Base-by-base conservation (phyloP, 768 basidiomycete genomes). In the Tulasnella sp. region DNA sequence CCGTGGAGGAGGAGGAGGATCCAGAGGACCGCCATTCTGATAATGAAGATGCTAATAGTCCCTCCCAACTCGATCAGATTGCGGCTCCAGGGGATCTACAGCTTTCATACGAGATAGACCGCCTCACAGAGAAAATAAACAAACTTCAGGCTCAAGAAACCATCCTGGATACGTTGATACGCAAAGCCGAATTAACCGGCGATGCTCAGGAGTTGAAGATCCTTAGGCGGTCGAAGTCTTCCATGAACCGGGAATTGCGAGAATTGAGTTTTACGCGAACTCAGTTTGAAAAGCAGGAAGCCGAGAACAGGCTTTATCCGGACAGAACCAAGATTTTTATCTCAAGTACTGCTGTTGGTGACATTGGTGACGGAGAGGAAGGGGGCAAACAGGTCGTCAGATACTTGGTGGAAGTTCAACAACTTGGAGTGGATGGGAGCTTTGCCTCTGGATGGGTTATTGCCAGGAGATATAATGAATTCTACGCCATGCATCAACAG, bases 231-330 rank as follows among this genome's bases (percentile, higher is more conserved):
- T 92, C 90, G 2, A 86, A 83, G 62, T 73, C 81, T 7, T 77
- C 86, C 0, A 76, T 98, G 69, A 76, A 71, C 13, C 71, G 88
- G 50, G 91, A 98, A 60, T 69, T 91, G 34, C 73, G 91, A 27
- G 82, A 89, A 60, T 68, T 91, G 2, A 72, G 74, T 48, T 95
- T 98, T 65, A 92, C 95, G 66, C 89, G 83, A 65, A 73, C 75
- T 9, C 92, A 96, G 61, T 96, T 88, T 62, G 86, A 93, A 62
- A 85, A 89, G 61, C 92, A 96, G 64, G 90, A 95, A 61, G 71
- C 77, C n/a, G 86, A 87, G 20, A 95, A 91, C 60, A 75, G 83
- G 15, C 75, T 98, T 2, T 67, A 88, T 20, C 83, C 90, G 1
- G 80, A 84, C 20, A 74, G 87, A 27, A 98, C 91, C 3, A 76